Conservation (phyloP, 2,329 filamentous ascomycete genomes). For the Colletotrichum tanaceti region DNA sequence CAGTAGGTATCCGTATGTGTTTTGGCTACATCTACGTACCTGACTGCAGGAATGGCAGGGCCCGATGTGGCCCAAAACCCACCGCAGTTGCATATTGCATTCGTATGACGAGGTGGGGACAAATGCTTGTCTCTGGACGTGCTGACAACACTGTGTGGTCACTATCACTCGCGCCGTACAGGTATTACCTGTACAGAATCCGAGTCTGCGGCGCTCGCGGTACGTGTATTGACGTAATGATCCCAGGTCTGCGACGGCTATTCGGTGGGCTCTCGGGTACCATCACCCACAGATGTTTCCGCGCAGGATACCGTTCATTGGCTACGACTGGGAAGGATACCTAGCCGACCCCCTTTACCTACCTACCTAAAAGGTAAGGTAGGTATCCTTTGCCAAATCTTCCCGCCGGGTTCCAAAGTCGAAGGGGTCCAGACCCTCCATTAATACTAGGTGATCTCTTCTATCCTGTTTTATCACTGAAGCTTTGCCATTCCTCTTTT, state of each 20-base stretch:
- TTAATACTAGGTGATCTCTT: no score
- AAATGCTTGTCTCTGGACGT: no score
- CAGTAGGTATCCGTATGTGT: no score
- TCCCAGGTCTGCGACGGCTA: conserved; percentile 7
- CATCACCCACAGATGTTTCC: conserved; percentile 6
- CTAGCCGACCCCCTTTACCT: not conserved
- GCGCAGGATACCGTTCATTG: not conserved
- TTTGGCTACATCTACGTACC: not conserved
- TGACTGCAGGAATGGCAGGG: not conserved
- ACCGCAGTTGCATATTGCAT: not conserved
- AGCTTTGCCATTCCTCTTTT: not conserved
- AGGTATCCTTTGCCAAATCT: not conserved
- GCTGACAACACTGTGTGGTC: no score
- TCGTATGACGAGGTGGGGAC: not conserved
- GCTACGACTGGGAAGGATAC: not conserved
- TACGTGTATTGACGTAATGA: conserved; percentile 33
- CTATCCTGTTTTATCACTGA: conserved; percentile 4
- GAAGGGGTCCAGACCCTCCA: not conserved
- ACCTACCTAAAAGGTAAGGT: no score
- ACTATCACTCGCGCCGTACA: not conserved
- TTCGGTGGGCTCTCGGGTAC: conserved; percentile 15
- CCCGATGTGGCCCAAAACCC: not conserved
- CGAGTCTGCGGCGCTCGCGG: conserved; percentile 3
- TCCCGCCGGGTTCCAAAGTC: conserved; percentile 4
- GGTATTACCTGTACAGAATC: no score